These are phyloP conservation scores for Euphorbia celastroides DNA, from an alignment of 441 rosid species.

Conservation along the genomic window DNA sequence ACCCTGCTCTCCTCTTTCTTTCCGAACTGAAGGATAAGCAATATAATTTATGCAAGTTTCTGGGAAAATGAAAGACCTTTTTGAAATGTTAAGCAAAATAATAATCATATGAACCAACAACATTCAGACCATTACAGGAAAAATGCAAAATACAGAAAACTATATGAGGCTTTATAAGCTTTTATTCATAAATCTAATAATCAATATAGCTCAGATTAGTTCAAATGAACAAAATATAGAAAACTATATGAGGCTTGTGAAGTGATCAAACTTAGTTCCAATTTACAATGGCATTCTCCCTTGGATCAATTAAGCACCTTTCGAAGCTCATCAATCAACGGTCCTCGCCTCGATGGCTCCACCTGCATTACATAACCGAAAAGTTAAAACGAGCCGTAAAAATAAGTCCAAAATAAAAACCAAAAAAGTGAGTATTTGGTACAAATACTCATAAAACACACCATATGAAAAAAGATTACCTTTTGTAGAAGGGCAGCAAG, in stretches of 20 bases:
- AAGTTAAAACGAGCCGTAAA: slow-evolving; percentile 26
- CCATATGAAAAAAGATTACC: slow-evolving; percentile 37
- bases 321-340: slow-evolving; percentile 54
- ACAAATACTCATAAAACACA: too few relatives aligned
- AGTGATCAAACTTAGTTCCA: slow-evolving; percentile 6
- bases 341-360: slow-evolving; percentile 63
- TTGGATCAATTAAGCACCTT: slow-evolving; percentile 65
- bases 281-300: not conserved
- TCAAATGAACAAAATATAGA: slow-evolving; percentile 17
- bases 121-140: not conserved
- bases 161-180: slow-evolving; percentile 5
- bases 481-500: slow-evolving; percentile 83
- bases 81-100: too few relatives aligned
- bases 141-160: not conserved
- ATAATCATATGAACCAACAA: not conserved
- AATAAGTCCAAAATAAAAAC: too few relatives aligned
- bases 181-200: slow-evolving; percentile 11
- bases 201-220: slow-evolving; percentile 22
- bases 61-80: too few relatives aligned
- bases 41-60: too few relatives aligned
- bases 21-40: too few relatives aligned
- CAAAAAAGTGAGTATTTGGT: too few relatives aligned
- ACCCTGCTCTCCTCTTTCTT: too few relatives aligned
- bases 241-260: slow-evolving; percentile 20
- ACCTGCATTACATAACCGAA: slow-evolving; percentile 48